Base-by-base conservation (phyloP, 495 filamentous ascomycete species). In the Penicillium robsamsonii region DNA sequence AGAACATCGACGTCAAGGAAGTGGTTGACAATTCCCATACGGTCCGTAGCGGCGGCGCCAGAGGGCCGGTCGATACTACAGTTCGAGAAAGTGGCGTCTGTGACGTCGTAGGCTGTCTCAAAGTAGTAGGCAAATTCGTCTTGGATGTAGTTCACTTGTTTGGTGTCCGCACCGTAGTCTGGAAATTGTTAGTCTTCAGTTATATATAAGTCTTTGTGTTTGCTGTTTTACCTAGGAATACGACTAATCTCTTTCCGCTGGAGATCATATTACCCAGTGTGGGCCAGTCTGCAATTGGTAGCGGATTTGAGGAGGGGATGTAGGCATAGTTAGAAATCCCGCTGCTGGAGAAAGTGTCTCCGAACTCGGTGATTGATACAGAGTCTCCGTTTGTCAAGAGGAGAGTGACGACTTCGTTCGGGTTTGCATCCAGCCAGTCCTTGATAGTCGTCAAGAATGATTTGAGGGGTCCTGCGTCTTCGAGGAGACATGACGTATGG, bases 121-220 rank as follows among this genome's bases (percentile, higher is more conserved):
- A 89, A 92, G 62, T 87, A 81, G 67, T 88, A 78, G 50, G 74
- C 68, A 69, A 89, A 92, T 65, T 92, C 85, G 55, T 80, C 65
- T 24, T 88, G 77, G n/a, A 91, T 81, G 69, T 85, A 89, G 0
- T 84, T 76, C 48, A 82, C 77, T 2, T 62, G 57, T 9, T 63
- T 48, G 44, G 76, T 69, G 52, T 80, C 51, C 27, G 78, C 75
- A 51, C 85, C 78, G 58, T 71, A 75, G 60, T 81, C 79, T 71
- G 42, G n/a, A 20, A 38, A 20, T 17, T 3, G 20, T 55, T 25
- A 50, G 30, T 50, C 24, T 18, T 8, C 15, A 17, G 18, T 6
- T 9, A 38, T 38, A 8, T 6, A 24, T 10, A 31, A 20, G 29
- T 53, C 17, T 50, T 31, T 46, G 31, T 50, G 31, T 8, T 1